These are phyloP conservation scores for Stachybotrys elegans DNA, from an alignment of 2,329 filamentous ascomycete species.

Conservation along the genomic window DNA sequence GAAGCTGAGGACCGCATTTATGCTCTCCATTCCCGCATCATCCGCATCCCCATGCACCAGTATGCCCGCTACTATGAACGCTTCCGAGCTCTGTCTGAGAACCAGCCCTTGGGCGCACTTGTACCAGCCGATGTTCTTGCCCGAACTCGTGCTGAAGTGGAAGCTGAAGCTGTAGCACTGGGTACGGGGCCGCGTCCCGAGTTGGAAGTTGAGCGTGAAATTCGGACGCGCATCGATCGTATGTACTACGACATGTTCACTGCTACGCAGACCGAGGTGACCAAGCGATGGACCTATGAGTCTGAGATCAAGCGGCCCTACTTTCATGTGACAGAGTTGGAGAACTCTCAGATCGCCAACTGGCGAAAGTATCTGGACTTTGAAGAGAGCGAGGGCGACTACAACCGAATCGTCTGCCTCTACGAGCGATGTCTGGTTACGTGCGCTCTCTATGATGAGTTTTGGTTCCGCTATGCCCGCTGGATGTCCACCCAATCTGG, in stretches of 20 bases:
- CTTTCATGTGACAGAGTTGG: slow-evolving; percentile 92
- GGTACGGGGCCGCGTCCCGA: slow-evolving; percentile 57
- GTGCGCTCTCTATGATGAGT: slow-evolving; percentile 92
- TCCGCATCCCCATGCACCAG: slow-evolving; percentile 90
- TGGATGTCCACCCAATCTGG: slow-evolving; percentile 82
- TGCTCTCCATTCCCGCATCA: slow-evolving; percentile 73
- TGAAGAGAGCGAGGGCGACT: slow-evolving; percentile 81
- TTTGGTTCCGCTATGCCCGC: slow-evolving; percentile 94
- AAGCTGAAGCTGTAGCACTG: slow-evolving; percentile 53
- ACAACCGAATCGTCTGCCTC: slow-evolving; percentile 68
- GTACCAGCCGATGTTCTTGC: slow-evolving; percentile 63
- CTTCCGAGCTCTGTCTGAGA: slow-evolving; percentile 72
- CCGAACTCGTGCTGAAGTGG: slow-evolving; percentile 67
- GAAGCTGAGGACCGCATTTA: slow-evolving; percentile 83
- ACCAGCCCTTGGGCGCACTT: slow-evolving; percentile 67
- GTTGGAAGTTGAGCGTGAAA: slow-evolving; percentile 75
- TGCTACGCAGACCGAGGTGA: slow-evolving; percentile 79
- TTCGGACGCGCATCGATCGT: slow-evolving; percentile 74
- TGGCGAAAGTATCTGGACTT: slow-evolving; percentile 98
- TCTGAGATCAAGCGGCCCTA: slow-evolving; percentile 93
- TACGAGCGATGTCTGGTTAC: slow-evolving; percentile 94
- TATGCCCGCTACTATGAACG: slow-evolving; percentile 93
- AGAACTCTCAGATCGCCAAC: slow-evolving; percentile 76
- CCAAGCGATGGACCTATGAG: slow-evolving; percentile 91
- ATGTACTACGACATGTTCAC: slow-evolving; percentile 78